Conservation (phyloP, 2,329 filamentous ascomycete species). For the Diaporthe citriasiana region DNA sequence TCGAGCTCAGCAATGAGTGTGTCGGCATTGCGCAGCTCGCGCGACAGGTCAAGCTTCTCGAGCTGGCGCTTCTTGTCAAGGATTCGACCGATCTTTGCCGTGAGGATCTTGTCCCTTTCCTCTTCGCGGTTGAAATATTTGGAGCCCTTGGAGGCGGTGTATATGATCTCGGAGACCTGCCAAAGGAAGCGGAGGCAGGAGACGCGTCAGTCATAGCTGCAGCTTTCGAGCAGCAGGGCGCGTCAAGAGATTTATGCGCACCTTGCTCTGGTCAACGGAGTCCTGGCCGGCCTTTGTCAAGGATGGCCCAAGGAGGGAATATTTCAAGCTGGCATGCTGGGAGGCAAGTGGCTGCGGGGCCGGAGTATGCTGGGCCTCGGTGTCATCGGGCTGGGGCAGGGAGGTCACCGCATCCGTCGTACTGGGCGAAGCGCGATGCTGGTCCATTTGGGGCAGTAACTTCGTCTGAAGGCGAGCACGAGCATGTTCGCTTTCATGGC, state of each 20-base stretch:
- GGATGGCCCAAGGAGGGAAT: slow-evolving; percentile 89
- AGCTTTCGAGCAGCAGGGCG: background rate
- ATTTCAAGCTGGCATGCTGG: slow-evolving; percentile 78
- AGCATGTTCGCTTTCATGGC: slow-evolving; percentile 27
- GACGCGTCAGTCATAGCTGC: background rate
- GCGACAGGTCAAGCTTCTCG: slow-evolving; percentile 80
- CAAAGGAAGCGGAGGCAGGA: slow-evolving; percentile 23
- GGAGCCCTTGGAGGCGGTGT: slow-evolving; percentile 95
- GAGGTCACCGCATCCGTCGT: slow-evolving; percentile 17
- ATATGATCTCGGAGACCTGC: slow-evolving; percentile 94
- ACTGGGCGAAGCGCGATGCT: background rate
- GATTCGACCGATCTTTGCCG: slow-evolving; percentile 87
- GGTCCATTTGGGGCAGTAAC: background rate
- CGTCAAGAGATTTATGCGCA: slow-evolving; percentile 49
- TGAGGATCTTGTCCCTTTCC: slow-evolving; percentile 83
- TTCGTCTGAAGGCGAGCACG: background rate
- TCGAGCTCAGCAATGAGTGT: slow-evolving; percentile 86
- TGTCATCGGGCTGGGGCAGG: background rate
- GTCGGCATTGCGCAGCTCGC: slow-evolving; percentile 82
- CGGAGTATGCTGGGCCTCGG: background rate
- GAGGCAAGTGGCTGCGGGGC: slow-evolving; percentile 11
- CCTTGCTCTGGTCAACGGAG: slow-evolving; percentile 90
- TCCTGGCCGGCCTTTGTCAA: slow-evolving; percentile 95
- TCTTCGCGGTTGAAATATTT: slow-evolving; percentile 97
- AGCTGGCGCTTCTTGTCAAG: slow-evolving; percentile 81